Evolutionary conservation across 2,329 filamentous ascomycete genomes (phyloP), one percentile per base, ranked within the genome.

Genomic region (Ceratocystis smalleyi): DNA sequence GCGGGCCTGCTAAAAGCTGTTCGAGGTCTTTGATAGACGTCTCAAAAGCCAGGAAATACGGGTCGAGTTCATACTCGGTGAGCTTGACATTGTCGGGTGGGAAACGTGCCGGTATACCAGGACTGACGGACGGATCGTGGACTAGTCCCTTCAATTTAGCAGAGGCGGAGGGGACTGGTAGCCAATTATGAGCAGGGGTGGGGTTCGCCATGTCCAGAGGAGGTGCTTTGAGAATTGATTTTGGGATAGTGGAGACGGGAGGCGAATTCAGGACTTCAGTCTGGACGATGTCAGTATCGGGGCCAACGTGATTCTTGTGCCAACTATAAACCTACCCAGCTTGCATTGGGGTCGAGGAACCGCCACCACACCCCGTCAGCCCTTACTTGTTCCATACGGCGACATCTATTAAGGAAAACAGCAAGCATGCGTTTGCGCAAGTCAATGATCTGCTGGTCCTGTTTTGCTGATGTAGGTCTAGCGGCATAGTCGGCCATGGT

Each of bases 401-500:
- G 83, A 75, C 94, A 99, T 60, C 94, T 82, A 71, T 99, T 99
- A 61, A 99, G 74, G 70, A 99, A 99, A 0, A 97, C 94, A 3
- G 88, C 88, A 63, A 99, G 75, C 94, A 99, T 99, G 70, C 94
- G 88, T 78, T 97, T 97, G 66, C 94, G 84, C 68, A 97, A 78
- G 72, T 99, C 94, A 68, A 99, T 99, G 57, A 97, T 99, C 67
- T 92, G 89, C 65, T 91, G 87, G 73, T 99, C 95, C 74, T 99
- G 92, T 74, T 96, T 99, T 19, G 95, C 95, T 71, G 92, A 96
- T 45, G 94, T 99, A 1, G 95, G 94, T 70, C 96, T 97, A 32
- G 95, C 91, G 17, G 94, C 94, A 72, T 99, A 99, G 74, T 99
- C 94, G 67, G 92, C 92, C 87, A 99, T 95, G 57, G 91, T 94